phyloP scores from a whole-genome alignment of 2,329 filamentous ascomycete genomes.

The Penicillium griseofulvum region DNA sequence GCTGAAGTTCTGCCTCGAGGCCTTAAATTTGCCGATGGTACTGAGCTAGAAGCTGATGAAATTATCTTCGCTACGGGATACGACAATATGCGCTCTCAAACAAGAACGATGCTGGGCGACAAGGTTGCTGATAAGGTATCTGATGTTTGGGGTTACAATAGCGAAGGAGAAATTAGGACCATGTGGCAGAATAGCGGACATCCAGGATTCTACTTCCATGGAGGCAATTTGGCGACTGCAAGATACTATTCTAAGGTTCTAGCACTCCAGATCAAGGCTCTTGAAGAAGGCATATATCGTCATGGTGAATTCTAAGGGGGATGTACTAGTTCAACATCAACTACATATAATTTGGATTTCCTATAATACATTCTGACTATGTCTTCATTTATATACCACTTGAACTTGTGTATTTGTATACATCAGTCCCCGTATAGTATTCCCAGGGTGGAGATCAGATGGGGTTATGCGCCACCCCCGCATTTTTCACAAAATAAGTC shows the following conservation, averaged over 20 bases:
- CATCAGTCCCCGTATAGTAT: too few species aligned
- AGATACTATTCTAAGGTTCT: not conserved
- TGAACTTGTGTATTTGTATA: too few species aligned
- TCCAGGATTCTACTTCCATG: not conserved
- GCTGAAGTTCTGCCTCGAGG: constrained; percentile 46
- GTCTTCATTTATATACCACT: too few species aligned
- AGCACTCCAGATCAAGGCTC: not conserved
- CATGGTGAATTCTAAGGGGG: not conserved
- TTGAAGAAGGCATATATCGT: not conserved
- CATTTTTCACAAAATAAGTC: too few species aligned
- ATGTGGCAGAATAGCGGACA: not conserved
- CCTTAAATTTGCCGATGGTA: not conserved
- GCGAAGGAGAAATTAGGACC: not conserved
- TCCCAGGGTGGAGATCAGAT: too few species aligned
- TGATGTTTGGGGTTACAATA: not conserved
- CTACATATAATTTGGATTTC: too few species aligned
- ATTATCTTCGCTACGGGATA: not conserved
- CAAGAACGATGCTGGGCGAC: not conserved
- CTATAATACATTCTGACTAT: too few species aligned
- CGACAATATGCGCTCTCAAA: not conserved
- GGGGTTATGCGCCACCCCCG: too few species aligned
- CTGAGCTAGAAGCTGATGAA: not conserved
- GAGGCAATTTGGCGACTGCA: not conserved
- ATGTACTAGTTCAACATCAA: too few species aligned
- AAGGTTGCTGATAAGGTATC: not conserved